Base-by-base conservation (phyloP, 208 protist species). In the Eutreptiella sp. region DNA sequence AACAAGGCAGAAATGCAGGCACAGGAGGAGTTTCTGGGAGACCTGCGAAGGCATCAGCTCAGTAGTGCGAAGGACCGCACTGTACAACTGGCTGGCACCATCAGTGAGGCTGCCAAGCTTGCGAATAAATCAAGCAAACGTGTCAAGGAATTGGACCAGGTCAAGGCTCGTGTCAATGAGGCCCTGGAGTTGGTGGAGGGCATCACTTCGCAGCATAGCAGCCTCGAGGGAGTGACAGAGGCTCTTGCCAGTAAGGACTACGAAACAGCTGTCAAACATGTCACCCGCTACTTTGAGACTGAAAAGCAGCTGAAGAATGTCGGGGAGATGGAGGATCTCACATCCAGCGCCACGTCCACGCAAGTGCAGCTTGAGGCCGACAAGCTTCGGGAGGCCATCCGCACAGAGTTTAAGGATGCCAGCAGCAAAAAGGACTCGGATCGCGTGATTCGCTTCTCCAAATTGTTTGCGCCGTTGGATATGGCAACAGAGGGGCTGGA, bases 61-160 rank as follows among this genome's bases (percentile, higher is more conserved):
- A 53, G 24, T 26, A 47, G 9, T 16, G 50, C 36, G 28, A 57
- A 57, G 23, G 50, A 57, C 11, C 33, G 39, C 11, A 33, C 50
- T 9, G 50, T 33, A 16, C 11, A 54, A 7, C 50, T 57, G n/a
- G 50, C 50, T 9, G 9, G 26, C 36, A 9, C 50, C 36, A 57
- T 57, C 36, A 33, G 31, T 11, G 50, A 57, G n/a, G n/a, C 36
- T 9, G 7, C 50, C 36, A 57, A 32, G 24, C 14, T 57, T n/a
- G 50, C 50, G 29, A 57, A 57, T n/a, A 14, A 7, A 7, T 42
- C 11, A 16, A 39, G 21, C 36, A 16, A n/a, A 9, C 7, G 24
- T n/a, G 50, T 57, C n/a, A 57, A 57, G 23, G 50, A 57, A 57
- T 41, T 57, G 31, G 50, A 57, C 50, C 14, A 57, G 28, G 21